phyloP scores from a whole-genome alignment of 2,329 filamentous ascomycete species.

The Fusarium nisikadoi region DNA sequence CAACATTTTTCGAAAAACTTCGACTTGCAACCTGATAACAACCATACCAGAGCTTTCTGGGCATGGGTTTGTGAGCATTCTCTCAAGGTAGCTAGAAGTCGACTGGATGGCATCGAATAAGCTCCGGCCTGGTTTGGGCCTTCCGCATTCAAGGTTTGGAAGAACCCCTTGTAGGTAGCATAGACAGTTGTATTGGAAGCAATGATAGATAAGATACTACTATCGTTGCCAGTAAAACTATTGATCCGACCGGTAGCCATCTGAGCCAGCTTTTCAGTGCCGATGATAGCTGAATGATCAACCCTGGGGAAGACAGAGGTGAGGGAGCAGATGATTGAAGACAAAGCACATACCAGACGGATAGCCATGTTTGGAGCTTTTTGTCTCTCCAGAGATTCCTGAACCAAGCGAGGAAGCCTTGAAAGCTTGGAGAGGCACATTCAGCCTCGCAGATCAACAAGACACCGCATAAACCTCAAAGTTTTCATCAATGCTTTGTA shows the following conservation, averaged over 20 bases:
- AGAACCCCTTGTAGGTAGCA: background rate
- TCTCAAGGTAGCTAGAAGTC: too few species aligned
- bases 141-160: background rate
- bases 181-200: background rate
- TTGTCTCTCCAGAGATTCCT: background rate
- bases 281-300: background rate
- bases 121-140: background rate
- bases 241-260: background rate
- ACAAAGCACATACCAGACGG: too few species aligned
- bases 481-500: background rate
- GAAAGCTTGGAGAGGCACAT: background rate
- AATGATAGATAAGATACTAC: background rate
- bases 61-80: too few species aligned
- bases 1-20: too few species aligned
- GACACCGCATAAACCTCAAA: background rate
- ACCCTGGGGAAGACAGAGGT: too few species aligned
- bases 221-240: background rate
- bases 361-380: constrained; percentile 5
- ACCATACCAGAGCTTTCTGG: too few species aligned
- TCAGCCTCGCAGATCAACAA: background rate
- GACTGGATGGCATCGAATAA: background rate
- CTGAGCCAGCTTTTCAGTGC: background rate
- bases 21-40: too few species aligned
- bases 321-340: too few species aligned
- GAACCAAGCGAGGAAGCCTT: background rate